These are phyloP conservation scores for Globisporangium paddicum DNA, from an alignment of 352 stramenopile species.

Conservation along the genomic window DNA sequence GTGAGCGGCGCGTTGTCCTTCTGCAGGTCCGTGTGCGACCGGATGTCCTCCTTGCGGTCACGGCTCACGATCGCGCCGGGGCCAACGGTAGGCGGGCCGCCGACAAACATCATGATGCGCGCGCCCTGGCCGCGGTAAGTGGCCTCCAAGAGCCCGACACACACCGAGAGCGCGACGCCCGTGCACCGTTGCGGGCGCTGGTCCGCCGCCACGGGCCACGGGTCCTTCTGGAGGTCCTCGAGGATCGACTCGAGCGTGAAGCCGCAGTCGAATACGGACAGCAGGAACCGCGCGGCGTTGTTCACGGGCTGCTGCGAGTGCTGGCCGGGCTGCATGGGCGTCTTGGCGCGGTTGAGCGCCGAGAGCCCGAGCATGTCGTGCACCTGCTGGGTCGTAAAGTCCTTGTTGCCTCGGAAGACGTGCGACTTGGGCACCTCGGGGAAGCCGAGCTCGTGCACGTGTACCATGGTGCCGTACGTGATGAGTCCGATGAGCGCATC, in stretches of 20 bases:
- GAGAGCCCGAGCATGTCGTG: conserved; percentile 95
- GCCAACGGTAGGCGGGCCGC: conserved; percentile 95
- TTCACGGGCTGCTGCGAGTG: conserved; percentile 75
- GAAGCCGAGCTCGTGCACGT: conserved; percentile 98
- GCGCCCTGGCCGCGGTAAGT: conserved; percentile 94
- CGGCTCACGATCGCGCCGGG: conserved; percentile 95
- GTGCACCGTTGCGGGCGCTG: conserved; percentile 95
- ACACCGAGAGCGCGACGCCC: conserved; percentile 94
- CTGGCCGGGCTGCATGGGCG: conserved; percentile 39
- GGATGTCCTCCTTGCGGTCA: conserved; percentile 97
- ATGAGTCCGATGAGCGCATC: conserved; percentile 98
- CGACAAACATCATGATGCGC: conserved; percentile 98
- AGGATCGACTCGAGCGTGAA: conserved; percentile 98
- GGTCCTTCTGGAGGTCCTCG: conserved; percentile 97
- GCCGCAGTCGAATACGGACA: conserved; percentile 95
- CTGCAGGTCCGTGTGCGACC: conserved; percentile 93
- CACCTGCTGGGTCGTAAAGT: conserved; percentile 95
- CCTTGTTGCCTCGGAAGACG: conserved; percentile 98
- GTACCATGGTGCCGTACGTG: conserved; percentile 98
- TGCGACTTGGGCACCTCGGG: conserved; percentile 95
- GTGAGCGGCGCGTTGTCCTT: conserved; percentile 94
- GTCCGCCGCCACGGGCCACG: conserved; percentile 96
- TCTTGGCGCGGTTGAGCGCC: conserved; percentile 49
- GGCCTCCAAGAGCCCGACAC: conserved; percentile 95
- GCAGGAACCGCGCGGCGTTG: conserved; percentile 93